Conservation (phyloP, 805 yeast species). For the Blastobotrys americana region DNA sequence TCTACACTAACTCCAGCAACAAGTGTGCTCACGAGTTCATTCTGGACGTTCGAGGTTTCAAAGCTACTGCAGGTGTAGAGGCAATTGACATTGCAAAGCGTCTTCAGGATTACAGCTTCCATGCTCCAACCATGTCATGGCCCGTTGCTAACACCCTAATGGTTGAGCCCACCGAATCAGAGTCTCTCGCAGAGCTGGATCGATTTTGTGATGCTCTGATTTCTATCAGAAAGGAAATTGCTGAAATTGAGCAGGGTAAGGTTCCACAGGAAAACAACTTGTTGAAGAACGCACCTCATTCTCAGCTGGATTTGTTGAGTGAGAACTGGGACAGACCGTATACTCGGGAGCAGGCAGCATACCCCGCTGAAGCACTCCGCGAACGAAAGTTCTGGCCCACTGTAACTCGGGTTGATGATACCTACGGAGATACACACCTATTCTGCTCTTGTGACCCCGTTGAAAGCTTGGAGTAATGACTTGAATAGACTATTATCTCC, state of each 20-base stretch:
- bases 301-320: conserved; percentile 65
- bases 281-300: conserved; percentile 88
- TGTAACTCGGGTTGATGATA: conserved; percentile 87
- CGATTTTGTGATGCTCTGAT: conserved; percentile 85
- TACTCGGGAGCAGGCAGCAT: conserved; percentile 88
- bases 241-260: conserved; percentile 57
- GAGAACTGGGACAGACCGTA: conserved; percentile 86
- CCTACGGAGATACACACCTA: conserved; percentile 87
- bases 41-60: conserved; percentile 80
- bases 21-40: conserved; percentile 97
- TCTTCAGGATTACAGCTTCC: conserved; percentile 96
- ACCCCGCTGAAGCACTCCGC: conserved; percentile 71
- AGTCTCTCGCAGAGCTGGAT: conserved; percentile 78
- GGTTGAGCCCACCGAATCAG: conserved; percentile 98
- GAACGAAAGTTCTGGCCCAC: conserved; percentile 89
- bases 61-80: conserved; percentile 65
- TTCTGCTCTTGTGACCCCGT: conserved; percentile 70
- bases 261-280: conserved; percentile 44
- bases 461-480: conserved; percentile 13
- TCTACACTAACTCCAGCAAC: conserved; percentile 59
- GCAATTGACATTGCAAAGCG: conserved; percentile 97
- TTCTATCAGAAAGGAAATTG: conserved; percentile 75
- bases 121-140: conserved; percentile 98
- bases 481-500: no score
- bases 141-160: conserved; percentile 96